phyloP scores from a whole-genome alignment of 2,329 filamentous ascomycete species.

The Fusarium sp. region DNA sequence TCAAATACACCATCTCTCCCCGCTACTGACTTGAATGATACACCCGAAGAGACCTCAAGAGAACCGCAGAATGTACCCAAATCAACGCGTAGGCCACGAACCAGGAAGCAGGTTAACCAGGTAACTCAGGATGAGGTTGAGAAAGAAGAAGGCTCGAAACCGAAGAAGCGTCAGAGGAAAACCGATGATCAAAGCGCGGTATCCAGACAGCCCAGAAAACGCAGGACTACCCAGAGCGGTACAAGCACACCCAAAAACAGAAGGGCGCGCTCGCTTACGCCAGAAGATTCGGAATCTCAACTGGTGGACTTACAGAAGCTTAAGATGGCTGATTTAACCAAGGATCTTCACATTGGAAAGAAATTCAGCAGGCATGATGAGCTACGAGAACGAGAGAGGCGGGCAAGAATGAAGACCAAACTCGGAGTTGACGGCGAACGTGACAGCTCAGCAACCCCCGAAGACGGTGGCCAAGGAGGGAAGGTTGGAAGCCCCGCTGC shows the following conservation, averaged over 20 bases:
- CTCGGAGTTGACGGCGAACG: conserved; percentile 38
- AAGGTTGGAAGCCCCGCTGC: conserved; percentile 40
- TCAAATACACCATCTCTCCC: conserved; percentile 21
- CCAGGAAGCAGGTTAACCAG: conserved; percentile 26
- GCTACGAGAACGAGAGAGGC: conserved; percentile 72
- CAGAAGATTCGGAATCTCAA: conserved; percentile 69
- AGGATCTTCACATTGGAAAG: conserved; percentile 75
- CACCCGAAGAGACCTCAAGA: conserved; percentile 1
- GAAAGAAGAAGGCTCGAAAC: conserved; percentile 33
- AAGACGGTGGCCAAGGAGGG: conserved; percentile 18
- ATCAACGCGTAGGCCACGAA: conserved; percentile 26
- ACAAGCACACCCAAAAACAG: conserved; percentile 42
- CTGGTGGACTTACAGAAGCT: conserved; percentile 72
- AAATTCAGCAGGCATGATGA: conserved; percentile 79
- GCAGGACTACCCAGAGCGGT: conserved; percentile 40
- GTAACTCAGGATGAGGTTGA: conserved; percentile 20
- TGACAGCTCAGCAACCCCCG: conserved; percentile 37
- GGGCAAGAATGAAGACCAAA: conserved; percentile 48
- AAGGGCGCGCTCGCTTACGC: conserved; percentile 61
- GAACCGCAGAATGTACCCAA: conserved; percentile 13
- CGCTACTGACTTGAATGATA: conserved; percentile 13
- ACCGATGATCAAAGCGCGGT: conserved; percentile 33
- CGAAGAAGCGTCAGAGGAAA: conserved; percentile 48
- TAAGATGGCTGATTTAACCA: conserved; percentile 78
- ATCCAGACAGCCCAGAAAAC: conserved; percentile 41